Evolutionary conservation across 495 filamentous ascomycete species (phyloP).

Genomic region (Schizothecium vesticola): DNA sequence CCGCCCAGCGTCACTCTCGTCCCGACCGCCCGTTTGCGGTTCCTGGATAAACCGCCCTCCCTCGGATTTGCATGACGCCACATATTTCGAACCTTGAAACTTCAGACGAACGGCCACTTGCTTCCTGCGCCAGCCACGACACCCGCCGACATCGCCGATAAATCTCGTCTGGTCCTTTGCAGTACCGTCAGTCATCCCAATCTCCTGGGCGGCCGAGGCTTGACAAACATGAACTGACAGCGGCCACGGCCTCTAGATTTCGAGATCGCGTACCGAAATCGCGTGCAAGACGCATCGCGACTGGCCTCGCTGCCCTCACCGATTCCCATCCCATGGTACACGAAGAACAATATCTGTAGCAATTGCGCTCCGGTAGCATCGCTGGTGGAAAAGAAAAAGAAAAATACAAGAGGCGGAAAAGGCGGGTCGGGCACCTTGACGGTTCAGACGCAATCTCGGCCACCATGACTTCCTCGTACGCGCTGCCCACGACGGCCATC

Average conservation of each 20-base stretch:
- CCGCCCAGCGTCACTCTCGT: neutral
- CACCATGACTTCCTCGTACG: constrained; percentile 47
- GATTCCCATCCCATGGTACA: constrained; percentile 12
- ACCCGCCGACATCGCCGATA: neutral
- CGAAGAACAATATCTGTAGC: constrained; percentile 16
- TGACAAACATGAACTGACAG: neutral
- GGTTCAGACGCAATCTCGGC: neutral
- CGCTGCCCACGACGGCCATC: constrained; percentile 44
- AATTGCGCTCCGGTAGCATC: constrained; percentile 16
- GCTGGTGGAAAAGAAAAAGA: neutral
- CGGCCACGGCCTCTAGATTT: neutral
- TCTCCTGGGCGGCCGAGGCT: neutral
- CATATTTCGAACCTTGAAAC: neutral
- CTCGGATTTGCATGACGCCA: neutral
- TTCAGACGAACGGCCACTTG: neutral
- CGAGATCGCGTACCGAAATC: neutral
- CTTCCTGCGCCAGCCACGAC: neutral
- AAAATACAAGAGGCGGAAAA: neutral
- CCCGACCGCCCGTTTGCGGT: neutral
- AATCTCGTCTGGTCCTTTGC: neutral
- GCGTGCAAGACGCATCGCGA: neutral
- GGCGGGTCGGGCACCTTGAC: neutral
- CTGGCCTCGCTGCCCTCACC: constrained; percentile 2
- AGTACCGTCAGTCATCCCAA: neutral
- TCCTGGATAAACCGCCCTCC: neutral